Evolutionary conservation across 2,329 filamentous ascomycete species (phyloP), one percentile per base, ranked within the genome.

Genomic region (Onygena corvina): DNA sequence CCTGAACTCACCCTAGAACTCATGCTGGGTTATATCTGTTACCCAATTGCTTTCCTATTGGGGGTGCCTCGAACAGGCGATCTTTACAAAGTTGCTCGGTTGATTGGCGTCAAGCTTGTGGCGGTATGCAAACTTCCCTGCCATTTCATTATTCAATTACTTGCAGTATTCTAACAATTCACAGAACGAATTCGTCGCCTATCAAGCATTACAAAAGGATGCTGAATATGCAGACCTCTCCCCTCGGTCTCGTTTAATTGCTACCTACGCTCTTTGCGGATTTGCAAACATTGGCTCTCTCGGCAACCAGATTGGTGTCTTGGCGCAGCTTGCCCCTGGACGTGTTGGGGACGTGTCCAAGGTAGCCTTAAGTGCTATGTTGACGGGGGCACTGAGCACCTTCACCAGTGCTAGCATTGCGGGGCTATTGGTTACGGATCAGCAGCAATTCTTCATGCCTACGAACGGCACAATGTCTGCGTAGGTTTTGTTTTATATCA

Each of bases 211-310:
- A 6, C 72, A 74, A 52, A 69, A 61, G 11, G 61, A 74, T 0
- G 59, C 67, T 1, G 62, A 64, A 0, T 88, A 84, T 64, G 66
- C 67, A 48, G 55, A 62, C 23, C 74, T 94, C 53, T 80, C 78
- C 25, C 70, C 77, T 12, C 85, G 87, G 48, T 86, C 86, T 20
- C 75, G 75, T 40, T 76, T 94, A 56, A 93, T 94, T 60, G 85
- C 83, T 40, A 93, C 86, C 46, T 94, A 94, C 62, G 84, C 85
- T 16, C 76, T 89, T 56, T 93, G 86, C 67, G 73, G 74, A 21
- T 87, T 87, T 63, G 88, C 86, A 54, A 94, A 94, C 71, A 83
- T 94, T 57, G 84, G 84, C 48, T 90, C 86, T 25, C 76, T 94
- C 44, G 87, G 87, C 63, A 90, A 87, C 50, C 87, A 94, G 68